Percentiles rank a stretch among this genome's conserved stretches.
phyloP scores from a whole-genome alignment of 2,329 filamentous ascomycete species.

The Trichoderma arundinaceum region DNA sequence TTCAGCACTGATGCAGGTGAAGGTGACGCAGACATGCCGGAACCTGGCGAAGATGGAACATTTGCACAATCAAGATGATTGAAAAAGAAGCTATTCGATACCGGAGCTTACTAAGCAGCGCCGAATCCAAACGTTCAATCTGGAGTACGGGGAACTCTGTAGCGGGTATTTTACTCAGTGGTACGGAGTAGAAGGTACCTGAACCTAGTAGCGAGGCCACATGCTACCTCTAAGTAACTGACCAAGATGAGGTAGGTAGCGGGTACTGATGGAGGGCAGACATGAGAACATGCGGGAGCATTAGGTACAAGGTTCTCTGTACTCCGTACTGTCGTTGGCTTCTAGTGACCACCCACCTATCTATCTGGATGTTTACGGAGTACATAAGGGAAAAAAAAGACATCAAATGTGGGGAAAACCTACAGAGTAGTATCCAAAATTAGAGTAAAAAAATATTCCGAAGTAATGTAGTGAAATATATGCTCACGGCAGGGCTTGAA shows the following conservation, averaged over 20 bases:
- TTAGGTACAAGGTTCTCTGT: too few relatives aligned
- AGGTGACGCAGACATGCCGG: slow-evolving; percentile 43
- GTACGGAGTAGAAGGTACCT: too few relatives aligned
- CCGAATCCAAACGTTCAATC: not conserved
- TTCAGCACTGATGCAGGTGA: slow-evolving; percentile 48
- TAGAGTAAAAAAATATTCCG: not conserved
- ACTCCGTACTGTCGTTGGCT: too few relatives aligned
- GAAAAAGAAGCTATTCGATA: slow-evolving; percentile 8
- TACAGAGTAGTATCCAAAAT: too few relatives aligned
- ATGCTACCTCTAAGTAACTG: too few relatives aligned
- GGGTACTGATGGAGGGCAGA: too few relatives aligned
- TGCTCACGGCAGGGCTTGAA: slow-evolving; percentile 27
- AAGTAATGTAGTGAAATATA: not conserved
- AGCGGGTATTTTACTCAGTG: too few relatives aligned
- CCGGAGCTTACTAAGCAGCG: slow-evolving; percentile 4
- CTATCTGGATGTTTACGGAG: too few relatives aligned
- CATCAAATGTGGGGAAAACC: not conserved
- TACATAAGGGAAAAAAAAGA: not conserved
- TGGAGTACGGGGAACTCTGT: not conserved
- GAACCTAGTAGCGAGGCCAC: too few relatives aligned
- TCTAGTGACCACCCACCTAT: too few relatives aligned
- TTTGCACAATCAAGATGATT: not conserved
- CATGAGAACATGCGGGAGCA: too few relatives aligned
- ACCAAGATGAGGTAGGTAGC: too few relatives aligned
- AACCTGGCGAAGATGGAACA: slow-evolving; percentile 11